Evolutionary conservation across 169 alveolate genomes (phyloP).

Genomic region (Plasmodium relictum): DNA sequence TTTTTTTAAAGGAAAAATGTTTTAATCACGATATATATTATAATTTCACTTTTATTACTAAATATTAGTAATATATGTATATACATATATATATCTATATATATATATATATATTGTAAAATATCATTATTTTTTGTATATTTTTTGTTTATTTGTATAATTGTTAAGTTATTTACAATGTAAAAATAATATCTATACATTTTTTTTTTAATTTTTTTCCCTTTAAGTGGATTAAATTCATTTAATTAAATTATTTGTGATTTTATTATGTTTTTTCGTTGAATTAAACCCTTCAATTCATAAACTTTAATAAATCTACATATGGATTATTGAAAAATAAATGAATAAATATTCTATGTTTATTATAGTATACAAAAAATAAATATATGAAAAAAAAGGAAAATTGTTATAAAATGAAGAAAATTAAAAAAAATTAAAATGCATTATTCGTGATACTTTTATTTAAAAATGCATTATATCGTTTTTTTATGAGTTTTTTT

Average conservation of each 20-base stretch:
- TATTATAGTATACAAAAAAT: too few species aligned
- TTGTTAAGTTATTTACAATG: constrained; percentile 38
- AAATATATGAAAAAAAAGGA: too few species aligned
- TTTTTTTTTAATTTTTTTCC: background rate
- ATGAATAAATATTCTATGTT: too few species aligned
- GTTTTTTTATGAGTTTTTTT: too few species aligned
- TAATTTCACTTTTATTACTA: background rate
- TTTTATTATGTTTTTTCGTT: constrained; percentile 15
- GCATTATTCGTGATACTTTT: too few species aligned
- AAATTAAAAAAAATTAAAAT: too few species aligned
- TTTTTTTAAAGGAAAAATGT: constrained; percentile 4
- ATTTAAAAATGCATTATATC: too few species aligned
- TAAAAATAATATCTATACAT: constrained; percentile 2
- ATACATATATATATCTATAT: background rate
- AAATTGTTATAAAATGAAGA: too few species aligned
- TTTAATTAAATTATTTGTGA: constrained; percentile 47
- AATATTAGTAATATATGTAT: background rate
- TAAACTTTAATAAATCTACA: too few species aligned
- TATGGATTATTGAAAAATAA: too few species aligned
- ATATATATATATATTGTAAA: constrained; percentile 13
- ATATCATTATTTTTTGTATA: constrained; percentile 31
- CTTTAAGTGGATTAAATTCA: constrained; percentile 4
- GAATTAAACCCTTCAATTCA: background rate
- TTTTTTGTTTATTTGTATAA: constrained; percentile 68
- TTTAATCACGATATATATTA: background rate